phyloP scores from a whole-genome alignment of 352 stramenopile species.

The Sclerospora graminicola region DNA sequence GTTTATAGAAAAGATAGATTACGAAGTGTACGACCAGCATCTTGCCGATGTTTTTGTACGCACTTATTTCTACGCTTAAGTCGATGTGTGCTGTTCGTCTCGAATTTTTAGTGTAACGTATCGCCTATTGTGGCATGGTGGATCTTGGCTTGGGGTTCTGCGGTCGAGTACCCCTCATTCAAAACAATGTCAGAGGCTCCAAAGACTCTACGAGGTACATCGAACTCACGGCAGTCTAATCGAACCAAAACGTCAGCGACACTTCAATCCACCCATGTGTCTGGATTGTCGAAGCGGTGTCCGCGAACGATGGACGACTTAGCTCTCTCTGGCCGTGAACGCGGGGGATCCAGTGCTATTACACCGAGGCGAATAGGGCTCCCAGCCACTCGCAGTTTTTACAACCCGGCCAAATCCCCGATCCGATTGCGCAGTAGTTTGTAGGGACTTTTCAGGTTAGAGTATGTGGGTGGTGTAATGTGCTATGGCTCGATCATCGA shows the following conservation, averaged over 20 bases:
- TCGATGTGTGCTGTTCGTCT: slow-evolving; percentile 38
- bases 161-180: slow-evolving; percentile 34
- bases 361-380: slow-evolving; percentile 18
- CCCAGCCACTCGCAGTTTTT: slow-evolving; percentile 22
- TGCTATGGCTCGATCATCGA: slow-evolving; percentile 31
- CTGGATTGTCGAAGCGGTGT: slow-evolving; percentile 12
- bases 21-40: slow-evolving; percentile 30
- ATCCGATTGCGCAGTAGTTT: slow-evolving; percentile 16
- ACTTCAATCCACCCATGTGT: slow-evolving; percentile 12
- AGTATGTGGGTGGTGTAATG: slow-evolving; percentile 13
- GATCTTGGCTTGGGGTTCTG: slow-evolving; percentile 47
- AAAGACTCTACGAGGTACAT: slow-evolving; percentile 7
- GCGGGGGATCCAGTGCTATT: slow-evolving; percentile 5
- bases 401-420: slow-evolving; percentile 18
- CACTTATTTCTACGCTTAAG: slow-evolving; percentile 45
- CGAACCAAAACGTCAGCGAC: slow-evolving; percentile 12
- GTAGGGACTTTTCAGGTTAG: slow-evolving; percentile 16
- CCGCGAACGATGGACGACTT: slow-evolving; percentile 31
- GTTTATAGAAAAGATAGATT: slow-evolving; percentile 30
- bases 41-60: slow-evolving; percentile 42
- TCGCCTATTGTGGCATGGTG: slow-evolving; percentile 43
- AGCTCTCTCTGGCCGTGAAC: slow-evolving; percentile 18
- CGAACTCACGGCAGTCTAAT: slow-evolving; percentile 20
- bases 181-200: background rate
- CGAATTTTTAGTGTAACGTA: slow-evolving; percentile 43